Evolutionary conservation across 176 grass and related monocot genomes (phyloP).

Genomic region (Pontederia crassipes): DNA sequence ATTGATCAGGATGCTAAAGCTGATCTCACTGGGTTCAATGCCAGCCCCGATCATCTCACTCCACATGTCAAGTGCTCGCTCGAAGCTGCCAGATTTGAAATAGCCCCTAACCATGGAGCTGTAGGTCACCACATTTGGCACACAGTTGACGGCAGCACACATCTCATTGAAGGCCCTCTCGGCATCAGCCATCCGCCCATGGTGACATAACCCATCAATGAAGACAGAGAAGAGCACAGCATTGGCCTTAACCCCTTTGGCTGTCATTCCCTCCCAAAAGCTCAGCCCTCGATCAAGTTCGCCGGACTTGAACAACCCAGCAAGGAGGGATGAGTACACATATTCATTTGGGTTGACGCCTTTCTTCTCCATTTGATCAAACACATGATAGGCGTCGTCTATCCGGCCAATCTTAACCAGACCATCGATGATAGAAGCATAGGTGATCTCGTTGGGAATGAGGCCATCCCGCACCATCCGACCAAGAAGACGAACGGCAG

Average conservation of each 20-base stretch:
- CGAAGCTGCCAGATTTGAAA: conserved; percentile 45
- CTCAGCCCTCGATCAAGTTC: conserved; percentile 37
- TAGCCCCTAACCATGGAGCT: conserved; percentile 60
- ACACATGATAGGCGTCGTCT: conserved; percentile 53
- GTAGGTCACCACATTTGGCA: conserved; percentile 71
- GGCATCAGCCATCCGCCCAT: conserved; percentile 46
- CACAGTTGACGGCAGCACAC: conserved; percentile 31
- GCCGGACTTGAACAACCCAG: conserved; percentile 52
- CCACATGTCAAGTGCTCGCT: conserved; percentile 55
- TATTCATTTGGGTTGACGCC: conserved; percentile 53
- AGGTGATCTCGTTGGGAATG: conserved; percentile 42
- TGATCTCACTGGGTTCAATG: conserved; percentile 39
- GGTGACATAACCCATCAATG: conserved; percentile 52
- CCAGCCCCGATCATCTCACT: conserved; percentile 46
- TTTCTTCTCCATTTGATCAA: conserved; percentile 45
- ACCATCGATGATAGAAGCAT: conserved; percentile 62
- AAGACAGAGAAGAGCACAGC: conserved; percentile 64
- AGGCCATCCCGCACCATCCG: conserved; percentile 51
- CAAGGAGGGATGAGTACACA: conserved; percentile 61
- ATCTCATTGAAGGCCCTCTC: conserved; percentile 54
- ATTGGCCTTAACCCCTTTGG: conserved; percentile 32
- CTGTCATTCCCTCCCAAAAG: conserved; percentile 56
- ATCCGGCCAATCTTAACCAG: conserved; percentile 51
- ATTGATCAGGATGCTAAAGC: conserved; percentile 75
- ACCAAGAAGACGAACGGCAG: conserved; percentile 32